Percentiles rank a stretch among this genome's conserved stretches.
Evolutionary conservation across 2,329 filamentous ascomycete genomes (phyloP).

Genomic region (Phialocephala subalpina): DNA sequence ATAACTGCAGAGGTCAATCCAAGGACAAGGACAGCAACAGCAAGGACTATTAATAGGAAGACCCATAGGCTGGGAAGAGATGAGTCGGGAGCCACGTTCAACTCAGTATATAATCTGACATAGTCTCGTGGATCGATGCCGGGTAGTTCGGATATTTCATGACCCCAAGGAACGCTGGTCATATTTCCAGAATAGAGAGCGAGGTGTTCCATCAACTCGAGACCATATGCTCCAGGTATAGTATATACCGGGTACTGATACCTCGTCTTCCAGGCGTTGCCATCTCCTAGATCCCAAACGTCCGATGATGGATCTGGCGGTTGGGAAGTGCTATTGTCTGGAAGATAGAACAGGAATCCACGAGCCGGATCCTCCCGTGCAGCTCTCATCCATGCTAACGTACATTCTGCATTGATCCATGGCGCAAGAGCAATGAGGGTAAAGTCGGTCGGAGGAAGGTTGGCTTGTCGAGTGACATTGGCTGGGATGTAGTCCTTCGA

Average conservation of each 20-base stretch:
- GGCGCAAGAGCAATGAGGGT: conserved; percentile 84
- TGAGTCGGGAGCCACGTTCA: conserved; percentile 55
- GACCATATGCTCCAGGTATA: conserved; percentile 72
- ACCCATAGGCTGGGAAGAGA: conserved; percentile 80
- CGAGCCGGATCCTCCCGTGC: conserved; percentile 66
- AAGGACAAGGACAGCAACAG: conserved; percentile 74
- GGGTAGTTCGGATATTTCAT: conserved; percentile 63
- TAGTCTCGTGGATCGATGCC: conserved; percentile 64
- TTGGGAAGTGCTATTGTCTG: conserved; percentile 61
- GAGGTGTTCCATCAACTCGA: conserved; percentile 74
- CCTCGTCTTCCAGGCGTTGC: conserved; percentile 73
- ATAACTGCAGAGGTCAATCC: conserved; percentile 72
- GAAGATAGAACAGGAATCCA: conserved; percentile 70
- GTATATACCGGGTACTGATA: conserved; percentile 86
- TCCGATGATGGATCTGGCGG: conserved; percentile 72
- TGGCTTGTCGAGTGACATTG: conserved; percentile 76
- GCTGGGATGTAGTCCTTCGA: conserved; percentile 72
- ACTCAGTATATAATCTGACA: conserved; percentile 65
- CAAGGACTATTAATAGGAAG: conserved; percentile 76
- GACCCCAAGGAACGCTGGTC: conserved; percentile 64
- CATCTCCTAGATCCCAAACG: conserved; percentile 76
- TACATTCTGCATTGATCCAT: conserved; percentile 81
- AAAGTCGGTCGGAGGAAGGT: conserved; percentile 75
- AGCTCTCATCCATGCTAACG: conserved; percentile 72
- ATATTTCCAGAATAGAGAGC: conserved; percentile 81